A percentile compares a stretch with the other conserved stretches of the same genome.
These are phyloP conservation scores for apple (Malus domestica) DNA, from an alignment of 306 rosid species.

Conservation along the genomic window DNA sequence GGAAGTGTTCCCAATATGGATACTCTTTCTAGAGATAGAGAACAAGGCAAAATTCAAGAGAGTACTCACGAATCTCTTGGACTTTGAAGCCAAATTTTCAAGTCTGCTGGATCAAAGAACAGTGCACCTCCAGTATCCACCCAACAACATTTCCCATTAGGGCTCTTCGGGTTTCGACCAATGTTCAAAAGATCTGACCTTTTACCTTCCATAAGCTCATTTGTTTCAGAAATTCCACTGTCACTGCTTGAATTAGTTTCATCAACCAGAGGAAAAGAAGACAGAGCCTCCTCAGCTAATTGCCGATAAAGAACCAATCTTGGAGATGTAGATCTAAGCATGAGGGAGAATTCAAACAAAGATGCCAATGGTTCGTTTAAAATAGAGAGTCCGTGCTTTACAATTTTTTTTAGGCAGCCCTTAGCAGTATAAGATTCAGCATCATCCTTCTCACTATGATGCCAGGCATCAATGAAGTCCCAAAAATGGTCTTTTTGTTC, in stretches of 20 bases:
- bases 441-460: slow-evolving; percentile 33
- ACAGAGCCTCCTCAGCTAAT: slow-evolving; percentile 70
- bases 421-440: slow-evolving; percentile 42
- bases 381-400: slow-evolving; percentile 42
- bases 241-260: slow-evolving; percentile 34
- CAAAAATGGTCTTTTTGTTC: slow-evolving; percentile 54
- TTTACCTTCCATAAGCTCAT: slow-evolving; percentile 12
- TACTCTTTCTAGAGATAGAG: neutral
- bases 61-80: slow-evolving; percentile 41
- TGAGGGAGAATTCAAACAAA: slow-evolving; percentile 71
- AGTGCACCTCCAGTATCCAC: slow-evolving; percentile 67
- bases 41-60: neutral
- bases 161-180: slow-evolving; percentile 39
- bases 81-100: slow-evolving; percentile 47
- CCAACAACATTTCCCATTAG: slow-evolving; percentile 82
- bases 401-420: slow-evolving; percentile 53
- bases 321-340: slow-evolving; percentile 85
- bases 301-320: slow-evolving; percentile 72
- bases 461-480: slow-evolving; percentile 81
- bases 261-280: slow-evolving; percentile 65
- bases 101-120: slow-evolving; percentile 50
- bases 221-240: slow-evolving; percentile 22
- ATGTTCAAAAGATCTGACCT: slow-evolving; percentile 39
- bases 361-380: slow-evolving; percentile 66
- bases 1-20: neutral